phyloP scores from a whole-genome alignment of 208 protist species.

The Porcisia hertigi region DNA sequence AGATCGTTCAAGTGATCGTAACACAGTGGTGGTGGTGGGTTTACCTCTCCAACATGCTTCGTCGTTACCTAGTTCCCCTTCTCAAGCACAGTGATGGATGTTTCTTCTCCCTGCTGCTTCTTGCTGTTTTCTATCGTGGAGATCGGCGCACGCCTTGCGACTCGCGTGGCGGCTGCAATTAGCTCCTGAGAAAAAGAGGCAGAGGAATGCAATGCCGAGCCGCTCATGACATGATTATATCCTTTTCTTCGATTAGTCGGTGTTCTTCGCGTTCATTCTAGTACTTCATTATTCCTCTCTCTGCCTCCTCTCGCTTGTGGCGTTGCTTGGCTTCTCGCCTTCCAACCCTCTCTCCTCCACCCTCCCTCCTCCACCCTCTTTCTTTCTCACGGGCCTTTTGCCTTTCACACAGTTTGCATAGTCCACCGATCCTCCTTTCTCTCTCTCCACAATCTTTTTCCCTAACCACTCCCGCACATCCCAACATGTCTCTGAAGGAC shows the following conservation, averaged over 20 bases:
- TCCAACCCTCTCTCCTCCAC: neutral
- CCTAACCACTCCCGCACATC: conserved; percentile 4
- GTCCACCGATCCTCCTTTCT: neutral
- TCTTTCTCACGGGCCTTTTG: neutral
- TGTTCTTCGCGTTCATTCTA: neutral
- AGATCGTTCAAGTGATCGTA: too few relatives aligned
- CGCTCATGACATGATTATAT: neutral
- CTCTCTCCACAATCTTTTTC: conserved; percentile 4
- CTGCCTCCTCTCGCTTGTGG: neutral
- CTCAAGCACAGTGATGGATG: neutral
- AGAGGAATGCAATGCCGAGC: neutral
- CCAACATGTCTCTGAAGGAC: conserved; percentile 65
- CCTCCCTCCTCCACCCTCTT: neutral
- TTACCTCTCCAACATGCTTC: neutral
- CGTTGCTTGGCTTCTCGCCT: neutral
- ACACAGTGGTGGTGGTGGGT: too few relatives aligned
- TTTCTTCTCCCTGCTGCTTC: neutral
- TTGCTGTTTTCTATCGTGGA: neutral
- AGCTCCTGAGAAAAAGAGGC: too few relatives aligned
- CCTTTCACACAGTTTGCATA: neutral
- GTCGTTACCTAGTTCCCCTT: neutral
- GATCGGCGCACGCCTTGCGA: neutral
- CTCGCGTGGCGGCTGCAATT: neutral
- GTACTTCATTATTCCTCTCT: neutral
- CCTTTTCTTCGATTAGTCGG: neutral